A percentile compares a stretch with the other conserved stretches of the same genome.
phyloP scores from a whole-genome alignment of 2,329 filamentous ascomycete species.

The Epicoccum sorghinum region DNA sequence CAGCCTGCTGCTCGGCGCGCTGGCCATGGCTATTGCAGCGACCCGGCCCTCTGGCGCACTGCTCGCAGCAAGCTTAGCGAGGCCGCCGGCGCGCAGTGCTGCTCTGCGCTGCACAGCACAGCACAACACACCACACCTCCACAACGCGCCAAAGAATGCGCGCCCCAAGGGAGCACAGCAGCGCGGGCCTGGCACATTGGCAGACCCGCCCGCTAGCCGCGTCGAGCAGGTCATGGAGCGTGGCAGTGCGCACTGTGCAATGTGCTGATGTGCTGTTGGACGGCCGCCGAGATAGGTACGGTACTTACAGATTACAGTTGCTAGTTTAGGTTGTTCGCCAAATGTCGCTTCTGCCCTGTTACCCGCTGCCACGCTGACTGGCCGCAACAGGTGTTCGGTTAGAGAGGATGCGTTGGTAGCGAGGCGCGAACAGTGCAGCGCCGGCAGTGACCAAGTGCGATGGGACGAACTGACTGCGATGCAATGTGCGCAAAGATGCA shows the following conservation, averaged over 20 bases:
- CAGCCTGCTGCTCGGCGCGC: background rate
- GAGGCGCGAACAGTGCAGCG: conserved; percentile 15
- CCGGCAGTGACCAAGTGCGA: conserved; percentile 4
- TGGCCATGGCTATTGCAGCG: background rate
- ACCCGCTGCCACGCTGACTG: conserved; percentile 19
- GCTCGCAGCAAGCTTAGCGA: background rate
- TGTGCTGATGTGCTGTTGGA: conserved; percentile 5
- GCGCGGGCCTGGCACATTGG: background rate
- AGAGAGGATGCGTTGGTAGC: conserved; percentile 14
- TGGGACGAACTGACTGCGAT: background rate
- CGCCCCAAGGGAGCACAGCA: conserved; percentile 3
- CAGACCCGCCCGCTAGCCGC: conserved; percentile 23
- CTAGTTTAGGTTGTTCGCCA: conserved; percentile 6
- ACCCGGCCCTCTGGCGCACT: background rate
- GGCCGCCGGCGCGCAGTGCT: background rate
- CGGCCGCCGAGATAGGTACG: background rate
- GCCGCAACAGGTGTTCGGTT: conserved; percentile 14
- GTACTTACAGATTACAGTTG: conserved; percentile 6
- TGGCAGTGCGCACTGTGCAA: conserved; percentile 23
- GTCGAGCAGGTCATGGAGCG: conserved; percentile 28
- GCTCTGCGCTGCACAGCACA: conserved; percentile 6
- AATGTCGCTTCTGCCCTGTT: conserved; percentile 24
- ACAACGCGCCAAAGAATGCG: conserved; percentile 17
- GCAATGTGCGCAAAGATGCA: background rate
- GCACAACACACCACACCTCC: conserved; percentile 8